Base-by-base conservation (phyloP, 331 rosid species). In the Spiraea crenata region DNA sequence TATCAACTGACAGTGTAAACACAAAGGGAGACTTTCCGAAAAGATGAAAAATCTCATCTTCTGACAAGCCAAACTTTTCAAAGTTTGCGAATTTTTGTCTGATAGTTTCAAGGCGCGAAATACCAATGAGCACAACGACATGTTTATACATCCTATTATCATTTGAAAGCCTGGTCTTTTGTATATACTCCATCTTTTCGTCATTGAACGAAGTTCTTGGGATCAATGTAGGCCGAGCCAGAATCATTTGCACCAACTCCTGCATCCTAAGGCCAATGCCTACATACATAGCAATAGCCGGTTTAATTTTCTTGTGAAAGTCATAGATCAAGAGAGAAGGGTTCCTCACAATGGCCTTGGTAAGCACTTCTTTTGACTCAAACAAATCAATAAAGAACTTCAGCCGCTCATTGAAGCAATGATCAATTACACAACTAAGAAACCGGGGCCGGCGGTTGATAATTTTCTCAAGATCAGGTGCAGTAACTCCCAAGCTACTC, bases 321-420 rank as follows among this genome's bases (percentile, higher is more conserved):
- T 83, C 90, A 59, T 76, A 88, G 1, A 78, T 74, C 77, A 92
- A 63, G 35, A 91, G 74, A 13, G 96, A 88, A 20, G 98, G 96
- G 77, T 92, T 88, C 75, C 88, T 88, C 34, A 83, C 86, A 73
- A 92, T 78, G 78, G 96, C 96, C 68, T 83, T 86, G n/a, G 63
- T 75, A 66, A 90, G 93, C 73, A 74, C 47, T 41, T 82, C 88
- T 73, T 79, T 86, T 0, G 95, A 77, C 78, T 76, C 95, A 66
- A 92, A 92, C 71, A 92, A 57, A 5, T 85, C 67, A 74, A 65
- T 59, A 61, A 92, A 84, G 66, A 75, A 78, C 6, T 74, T 77
- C 20, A 85, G 72, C 82, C 85, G 85, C 67, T 92, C 92, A 3
- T 77, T 76, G 41, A 92, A 84, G 50, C 56, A 37, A 64, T 25